Evolutionary conservation across 2,329 filamentous ascomycete species (phyloP).

Genomic region (Rhexocercosporidium sp.): DNA sequence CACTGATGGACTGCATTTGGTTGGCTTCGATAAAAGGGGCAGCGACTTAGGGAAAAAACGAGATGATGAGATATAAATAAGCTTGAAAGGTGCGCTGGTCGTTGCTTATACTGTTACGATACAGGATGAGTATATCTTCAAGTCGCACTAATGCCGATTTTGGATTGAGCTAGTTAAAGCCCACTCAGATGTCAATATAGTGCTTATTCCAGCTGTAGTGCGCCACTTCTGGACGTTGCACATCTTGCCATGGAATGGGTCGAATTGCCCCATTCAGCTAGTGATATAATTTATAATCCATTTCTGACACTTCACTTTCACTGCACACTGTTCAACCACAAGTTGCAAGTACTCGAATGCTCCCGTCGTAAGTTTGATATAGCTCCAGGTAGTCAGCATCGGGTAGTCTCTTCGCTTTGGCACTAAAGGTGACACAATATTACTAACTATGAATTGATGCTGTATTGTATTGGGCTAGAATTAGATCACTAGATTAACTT

Average conservation of each 20-base stretch:
- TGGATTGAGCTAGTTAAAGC: neutral
- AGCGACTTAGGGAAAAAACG: neutral
- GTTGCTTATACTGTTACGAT: conserved; percentile 3
- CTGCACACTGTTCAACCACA: neutral
- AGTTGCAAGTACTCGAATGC: neutral
- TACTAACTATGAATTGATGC: too few species aligned
- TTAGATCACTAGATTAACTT: neutral
- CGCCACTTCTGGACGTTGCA: neutral
- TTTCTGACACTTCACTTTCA: neutral
- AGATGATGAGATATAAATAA: neutral
- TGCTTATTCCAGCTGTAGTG: neutral
- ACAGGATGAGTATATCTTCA: neutral
- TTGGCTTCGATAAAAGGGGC: neutral
- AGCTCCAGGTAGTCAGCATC: neutral
- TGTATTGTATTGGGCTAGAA: too few species aligned
- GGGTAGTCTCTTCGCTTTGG: neutral
- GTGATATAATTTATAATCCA: neutral
- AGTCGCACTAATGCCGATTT: neutral
- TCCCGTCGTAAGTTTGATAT: neutral
- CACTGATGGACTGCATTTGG: conserved; percentile 12
- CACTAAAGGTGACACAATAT: neutral
- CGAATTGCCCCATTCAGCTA: neutral
- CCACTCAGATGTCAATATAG: neutral
- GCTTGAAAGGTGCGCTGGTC: neutral
- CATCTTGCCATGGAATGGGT: neutral